Conservation (phyloP, 2,329 filamentous ascomycete species). For the Colletotrichum aenigma region DNA sequence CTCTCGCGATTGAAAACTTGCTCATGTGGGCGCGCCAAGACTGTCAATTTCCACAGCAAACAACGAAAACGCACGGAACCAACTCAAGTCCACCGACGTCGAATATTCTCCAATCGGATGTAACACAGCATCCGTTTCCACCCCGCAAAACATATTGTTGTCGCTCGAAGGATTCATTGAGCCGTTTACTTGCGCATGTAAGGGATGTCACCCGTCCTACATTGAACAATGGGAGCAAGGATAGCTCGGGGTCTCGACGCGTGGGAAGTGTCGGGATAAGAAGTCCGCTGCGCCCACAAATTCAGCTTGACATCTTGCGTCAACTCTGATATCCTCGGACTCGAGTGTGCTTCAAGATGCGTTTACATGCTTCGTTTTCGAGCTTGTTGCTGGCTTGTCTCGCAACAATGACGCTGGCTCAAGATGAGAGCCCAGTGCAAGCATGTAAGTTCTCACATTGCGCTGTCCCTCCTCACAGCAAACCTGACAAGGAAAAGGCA, state of each 20-base stretch:
- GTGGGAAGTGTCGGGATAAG: background rate
- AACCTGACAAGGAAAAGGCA: background rate
- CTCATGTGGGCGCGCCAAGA: conserved; percentile 18
- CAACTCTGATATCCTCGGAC: background rate
- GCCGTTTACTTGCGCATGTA: background rate
- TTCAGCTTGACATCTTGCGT: background rate
- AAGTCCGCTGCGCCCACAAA: background rate
- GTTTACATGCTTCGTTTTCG: background rate
- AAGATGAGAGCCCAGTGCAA: background rate
- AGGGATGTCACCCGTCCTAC: background rate
- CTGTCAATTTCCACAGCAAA: background rate
- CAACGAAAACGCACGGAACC: background rate
- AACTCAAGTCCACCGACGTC: background rate
- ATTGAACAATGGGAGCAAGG: background rate
- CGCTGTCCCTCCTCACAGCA: background rate
- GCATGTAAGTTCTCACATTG: background rate
- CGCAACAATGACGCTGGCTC: background rate
- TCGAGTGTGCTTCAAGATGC: background rate
- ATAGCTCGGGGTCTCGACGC: background rate
- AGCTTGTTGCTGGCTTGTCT: background rate
- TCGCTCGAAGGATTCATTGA: background rate
- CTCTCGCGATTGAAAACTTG: background rate
- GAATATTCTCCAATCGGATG: background rate
- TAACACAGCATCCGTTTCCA: background rate
- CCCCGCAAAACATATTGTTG: background rate